Evolutionary conservation across 208 protist genomes (phyloP), one percentile per base, ranked within the genome.

Genomic region (Leptomonas seymouri): DNA sequence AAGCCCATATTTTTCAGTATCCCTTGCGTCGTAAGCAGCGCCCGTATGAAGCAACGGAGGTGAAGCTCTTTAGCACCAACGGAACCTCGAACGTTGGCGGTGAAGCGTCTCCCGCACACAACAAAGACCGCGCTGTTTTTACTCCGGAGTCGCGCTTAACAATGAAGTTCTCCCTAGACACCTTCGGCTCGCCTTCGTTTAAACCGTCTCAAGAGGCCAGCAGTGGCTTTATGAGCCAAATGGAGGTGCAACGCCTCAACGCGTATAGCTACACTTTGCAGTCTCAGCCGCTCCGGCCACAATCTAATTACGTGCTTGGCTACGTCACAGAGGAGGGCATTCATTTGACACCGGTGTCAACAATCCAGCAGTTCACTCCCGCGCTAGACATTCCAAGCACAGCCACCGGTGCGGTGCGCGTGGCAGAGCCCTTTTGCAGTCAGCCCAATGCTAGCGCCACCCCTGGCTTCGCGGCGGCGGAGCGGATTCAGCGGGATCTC

Each of bases 1-100:
- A 93, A 23, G 50, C 89, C 21, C 90, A 97, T 51, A 78, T 97
- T 48, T 96, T 97, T 60, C 91, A 96, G 70, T 97, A 91, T 66
- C 89, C 93, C 20, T 61, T 95, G 49, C 80, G 93, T 7, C 60
- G 72, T 6, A 80, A 63, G 27, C 67, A 84, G 20, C 82, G 90
- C 1, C 88, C 91, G 6, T 95, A 96, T 49, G 91, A 97, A 41
- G 70, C 82, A 5, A 85, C 78, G n/a, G 77, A 86, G 9, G 79
- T 80, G 25, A 81, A 71, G 20, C 55, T 96, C 25, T 93, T 87
- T 41, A 78, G 48, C 14, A 91, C 90, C 4, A 64, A 65, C 20
- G 87, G 82, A 20, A 18, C 63, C 15, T 20, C 30, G 30, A 18
- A 49, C 15, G 58, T 56, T 0, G 42, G 36, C 20, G 39, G n/a